Base-by-base conservation (phyloP, 164 flowering plant genomes). In the Stephania japonica region DNA sequence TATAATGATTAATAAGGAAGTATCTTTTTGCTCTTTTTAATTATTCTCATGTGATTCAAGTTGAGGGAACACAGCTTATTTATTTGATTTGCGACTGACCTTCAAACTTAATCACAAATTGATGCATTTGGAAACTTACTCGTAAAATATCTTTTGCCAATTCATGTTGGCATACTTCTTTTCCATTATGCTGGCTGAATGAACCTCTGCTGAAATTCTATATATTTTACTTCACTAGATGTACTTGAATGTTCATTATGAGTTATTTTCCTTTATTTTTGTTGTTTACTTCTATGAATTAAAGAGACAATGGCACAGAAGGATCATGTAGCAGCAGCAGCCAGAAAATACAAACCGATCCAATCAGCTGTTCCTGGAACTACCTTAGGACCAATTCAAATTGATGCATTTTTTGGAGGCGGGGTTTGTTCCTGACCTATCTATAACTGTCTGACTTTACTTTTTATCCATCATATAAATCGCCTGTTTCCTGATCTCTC, bases 361-460 rank as follows among this genome's bases (percentile, higher is more conserved):
- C 97, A 93, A 80, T 93, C 99, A 77, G 97, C 99, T 83, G 99
- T 95, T 84, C 99, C 99, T 69, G 99, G 99, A 79, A 95, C 99
- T 61, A 95, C 99, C 65, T 82, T 95, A 76, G 99, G 99, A 71
- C 94, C 97, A 66, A 95, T 93, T 78, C 87, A 82, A 73, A 95
- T 95, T 67, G 83, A 93, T 81, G 98, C 99, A 74, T 95, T 95
- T 80, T 79, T 87, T 14, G 91, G 91, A 74, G 97, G 95, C 68
- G 98, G 92, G 86, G 98, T 95, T 86, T 79, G 88, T 42, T 71
- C 23, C 24, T 12, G 5, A 11, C 16, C 43, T 7, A 2, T 42
- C 18, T 49, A 38, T 50, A n/a, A 32, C 38, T 27, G 11, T 64
- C 19, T 1, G 3, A 18, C 62, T 56, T 56, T 56, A 25, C 38